Evolutionary conservation across 176 grass and related monocot species (phyloP).

Genomic region (Aegilops tauschii): DNA sequence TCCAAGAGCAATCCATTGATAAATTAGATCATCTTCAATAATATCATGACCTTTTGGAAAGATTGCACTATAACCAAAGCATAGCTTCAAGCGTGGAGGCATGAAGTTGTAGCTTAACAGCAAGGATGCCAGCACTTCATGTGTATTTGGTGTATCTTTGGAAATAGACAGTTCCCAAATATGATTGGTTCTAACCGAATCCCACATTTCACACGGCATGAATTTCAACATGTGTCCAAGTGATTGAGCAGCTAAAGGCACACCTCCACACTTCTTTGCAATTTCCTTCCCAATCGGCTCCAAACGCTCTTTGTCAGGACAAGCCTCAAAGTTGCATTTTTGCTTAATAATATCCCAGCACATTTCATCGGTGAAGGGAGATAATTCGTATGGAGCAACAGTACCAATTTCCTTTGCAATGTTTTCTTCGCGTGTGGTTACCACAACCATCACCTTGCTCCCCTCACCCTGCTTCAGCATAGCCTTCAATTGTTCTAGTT

Average conservation of each 20-base stretch:
- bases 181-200: not conserved
- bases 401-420: not conserved
- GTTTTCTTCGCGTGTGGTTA: not conserved
- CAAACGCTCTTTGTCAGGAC: not conserved
- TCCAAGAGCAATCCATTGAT: slow-evolving; percentile 26
- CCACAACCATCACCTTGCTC: not conserved
- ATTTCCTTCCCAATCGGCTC: not conserved
- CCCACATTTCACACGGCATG: not conserved
- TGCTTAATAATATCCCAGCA: slow-evolving; percentile 16
- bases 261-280: slow-evolving; percentile 7
- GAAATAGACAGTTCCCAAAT: not conserved
- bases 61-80: slow-evolving; percentile 31
- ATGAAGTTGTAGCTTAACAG: slow-evolving; percentile 3
- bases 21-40: slow-evolving; percentile 23
- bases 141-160: not conserved
- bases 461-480: not conserved
- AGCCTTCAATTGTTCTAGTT: not conserved
- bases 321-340: not conserved
- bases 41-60: slow-evolving; percentile 18
- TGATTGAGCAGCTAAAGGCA: slow-evolving; percentile 23
- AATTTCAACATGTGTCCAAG: not conserved
- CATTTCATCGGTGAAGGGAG: not conserved
- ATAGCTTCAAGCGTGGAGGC: not conserved
- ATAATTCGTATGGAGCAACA: not conserved
- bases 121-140: not conserved